A percentile compares a stretch with the other conserved stretches of the same genome.
Evolutionary conservation across 139 green algal genomes (phyloP).

Genomic region (Protoeuglena noctilucae): DNA sequence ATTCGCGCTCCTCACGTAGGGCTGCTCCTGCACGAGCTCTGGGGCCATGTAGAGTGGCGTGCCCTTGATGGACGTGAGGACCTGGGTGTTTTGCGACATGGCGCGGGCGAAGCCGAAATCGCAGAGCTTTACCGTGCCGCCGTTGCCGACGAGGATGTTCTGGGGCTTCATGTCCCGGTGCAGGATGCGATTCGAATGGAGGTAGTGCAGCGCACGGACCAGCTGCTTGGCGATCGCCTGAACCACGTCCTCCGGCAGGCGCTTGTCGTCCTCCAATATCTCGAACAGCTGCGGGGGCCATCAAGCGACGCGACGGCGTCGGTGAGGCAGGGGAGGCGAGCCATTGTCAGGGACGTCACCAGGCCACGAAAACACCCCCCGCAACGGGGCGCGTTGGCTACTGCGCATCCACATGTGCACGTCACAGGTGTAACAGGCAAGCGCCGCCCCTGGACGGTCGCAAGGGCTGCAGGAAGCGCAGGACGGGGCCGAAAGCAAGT

Average conservation of each 20-base stretch:
- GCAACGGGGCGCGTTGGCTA: too few relatives aligned
- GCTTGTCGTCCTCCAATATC: constrained; percentile 86
- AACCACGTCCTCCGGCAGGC: constrained; percentile 66
- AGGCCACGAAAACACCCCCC: too few relatives aligned
- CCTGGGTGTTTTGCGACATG: constrained; percentile 80
- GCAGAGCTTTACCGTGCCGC: constrained; percentile 65
- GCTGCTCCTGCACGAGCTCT: constrained; percentile 94
- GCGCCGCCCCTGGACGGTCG: too few relatives aligned
- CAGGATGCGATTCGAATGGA: constrained; percentile 69
- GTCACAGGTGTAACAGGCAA: too few relatives aligned
- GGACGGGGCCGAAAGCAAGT: too few relatives aligned
- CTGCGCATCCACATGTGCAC: too few relatives aligned
- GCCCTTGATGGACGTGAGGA: constrained; percentile 88
- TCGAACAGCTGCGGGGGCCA: constrained; percentile 99
- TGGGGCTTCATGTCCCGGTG: constrained; percentile 88
- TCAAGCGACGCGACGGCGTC: too few relatives aligned
- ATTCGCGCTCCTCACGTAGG: too few relatives aligned
- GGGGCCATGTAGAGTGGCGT: constrained; percentile 98
- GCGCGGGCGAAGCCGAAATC: constrained; percentile 81
- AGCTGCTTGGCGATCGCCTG: constrained; percentile 74
- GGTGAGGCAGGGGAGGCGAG: too few relatives aligned
- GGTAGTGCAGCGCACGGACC: constrained; percentile 23
- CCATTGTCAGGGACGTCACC: too few relatives aligned
- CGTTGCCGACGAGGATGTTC: constrained; percentile 63
- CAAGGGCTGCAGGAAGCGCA: too few relatives aligned